A percentile compares a stretch with the other conserved stretches of the same genome.
phyloP scores from a whole-genome alignment of 116 monocot species.

The Iris pallida region DNA sequence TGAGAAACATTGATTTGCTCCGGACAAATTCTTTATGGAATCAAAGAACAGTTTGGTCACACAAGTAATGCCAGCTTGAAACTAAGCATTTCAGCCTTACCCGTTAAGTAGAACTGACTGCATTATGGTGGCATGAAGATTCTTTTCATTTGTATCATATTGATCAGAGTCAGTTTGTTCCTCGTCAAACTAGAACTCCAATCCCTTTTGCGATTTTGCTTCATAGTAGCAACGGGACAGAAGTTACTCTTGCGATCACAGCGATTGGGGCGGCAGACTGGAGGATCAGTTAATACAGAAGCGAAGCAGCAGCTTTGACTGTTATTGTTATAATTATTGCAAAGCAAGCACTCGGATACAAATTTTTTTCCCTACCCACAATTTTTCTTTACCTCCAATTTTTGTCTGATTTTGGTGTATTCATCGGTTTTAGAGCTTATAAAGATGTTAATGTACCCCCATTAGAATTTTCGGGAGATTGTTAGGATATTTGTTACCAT shows the following conservation, averaged over 20 bases:
- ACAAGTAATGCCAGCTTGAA: not conserved
- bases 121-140: conserved; percentile 5
- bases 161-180: not conserved
- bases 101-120: not conserved
- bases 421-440: conserved; percentile 13
- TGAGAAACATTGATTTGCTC: not conserved
- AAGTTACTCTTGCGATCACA: too few relatives aligned
- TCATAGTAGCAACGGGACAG: too few relatives aligned
- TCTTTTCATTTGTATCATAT: conserved; percentile 18
- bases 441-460: not conserved
- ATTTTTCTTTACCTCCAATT: conserved; percentile 2
- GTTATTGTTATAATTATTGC: not conserved
- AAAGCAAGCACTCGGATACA: conserved; percentile 2
- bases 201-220: too few relatives aligned
- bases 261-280: not conserved
- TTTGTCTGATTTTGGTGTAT: conserved; percentile 20
- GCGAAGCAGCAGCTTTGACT: conserved; percentile 1
- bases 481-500: conserved; percentile 19
- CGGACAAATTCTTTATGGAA: not conserved
- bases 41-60: not conserved
- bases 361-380: conserved; percentile 5
- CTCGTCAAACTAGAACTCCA: not conserved
- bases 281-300: conserved; percentile 10
- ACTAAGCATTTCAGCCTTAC: not conserved
- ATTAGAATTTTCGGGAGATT: conserved; percentile 1